Evolutionary conservation across 1,284 basidiomycete genomes (phyloP).

Genomic region (Pascua guehoae): DNA sequence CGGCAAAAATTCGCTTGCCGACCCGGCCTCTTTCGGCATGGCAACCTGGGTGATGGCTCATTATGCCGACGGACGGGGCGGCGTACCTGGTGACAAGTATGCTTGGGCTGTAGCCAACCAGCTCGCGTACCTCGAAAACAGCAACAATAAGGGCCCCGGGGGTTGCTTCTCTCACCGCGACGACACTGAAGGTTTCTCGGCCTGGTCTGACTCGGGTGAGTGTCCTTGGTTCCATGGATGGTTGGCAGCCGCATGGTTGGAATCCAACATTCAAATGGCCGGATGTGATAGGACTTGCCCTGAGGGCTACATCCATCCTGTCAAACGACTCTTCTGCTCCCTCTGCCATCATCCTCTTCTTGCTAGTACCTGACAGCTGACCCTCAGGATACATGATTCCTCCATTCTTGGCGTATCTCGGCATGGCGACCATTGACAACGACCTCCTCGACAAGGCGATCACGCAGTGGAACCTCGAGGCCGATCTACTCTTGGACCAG

Average conservation of each 20-base stretch:
- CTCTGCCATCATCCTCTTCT: too few species aligned
- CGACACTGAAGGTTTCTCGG: slow-evolving; percentile 32
- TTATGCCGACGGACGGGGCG: slow-evolving; percentile 12
- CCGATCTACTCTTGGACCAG: slow-evolving; percentile 50
- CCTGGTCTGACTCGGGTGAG: slow-evolving; percentile 54
- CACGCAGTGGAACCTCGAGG: slow-evolving; percentile 55
- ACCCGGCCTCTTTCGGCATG: slow-evolving; percentile 28
- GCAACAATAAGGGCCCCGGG: too few species aligned
- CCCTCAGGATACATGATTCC: slow-evolving; percentile 57
- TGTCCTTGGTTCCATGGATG: too few species aligned
- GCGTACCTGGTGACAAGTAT: slow-evolving; percentile 15
- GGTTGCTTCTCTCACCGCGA: slow-evolving; percentile 33
- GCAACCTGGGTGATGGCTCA: slow-evolving; percentile 29
- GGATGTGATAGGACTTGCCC: too few species aligned
- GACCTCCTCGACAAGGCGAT: slow-evolving; percentile 53
- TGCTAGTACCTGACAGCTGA: too few species aligned
- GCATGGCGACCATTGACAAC: slow-evolving; percentile 51
- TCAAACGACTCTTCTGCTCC: too few species aligned
- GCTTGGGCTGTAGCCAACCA: slow-evolving; percentile 38
- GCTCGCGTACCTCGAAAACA: slow-evolving; percentile 19
- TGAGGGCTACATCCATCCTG: too few species aligned
- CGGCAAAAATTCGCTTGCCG: slow-evolving; percentile 32
- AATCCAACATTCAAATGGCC: too few species aligned
- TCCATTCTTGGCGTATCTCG: slow-evolving; percentile 59
- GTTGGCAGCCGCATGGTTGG: too few species aligned